phyloP scores from a whole-genome alignment of 2,329 filamentous ascomycete species.

The Colletotrichum spaethianum region DNA sequence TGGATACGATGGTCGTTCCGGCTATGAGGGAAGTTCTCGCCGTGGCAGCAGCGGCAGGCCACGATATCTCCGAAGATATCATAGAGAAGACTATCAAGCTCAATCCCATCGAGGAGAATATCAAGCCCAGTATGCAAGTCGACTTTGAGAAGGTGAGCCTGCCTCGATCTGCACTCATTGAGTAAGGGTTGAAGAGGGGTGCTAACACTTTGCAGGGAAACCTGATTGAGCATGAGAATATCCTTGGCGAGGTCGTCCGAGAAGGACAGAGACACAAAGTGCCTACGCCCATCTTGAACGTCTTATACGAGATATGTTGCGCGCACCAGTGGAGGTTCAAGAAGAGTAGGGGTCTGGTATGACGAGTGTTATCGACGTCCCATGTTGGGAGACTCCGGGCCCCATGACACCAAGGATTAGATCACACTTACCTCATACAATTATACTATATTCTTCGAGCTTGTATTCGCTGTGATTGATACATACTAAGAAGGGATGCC shows the following conservation, averaged over 20 bases:
- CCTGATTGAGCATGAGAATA: slow-evolving; percentile 63
- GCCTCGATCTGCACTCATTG: no score
- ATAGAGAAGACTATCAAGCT: slow-evolving; percentile 60
- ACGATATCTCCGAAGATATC: slow-evolving; percentile 57
- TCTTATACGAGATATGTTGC: slow-evolving; percentile 63
- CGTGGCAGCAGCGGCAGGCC: slow-evolving; percentile 59
- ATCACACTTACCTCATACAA: neutral
- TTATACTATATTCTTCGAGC: no score
- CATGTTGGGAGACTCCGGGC: neutral
- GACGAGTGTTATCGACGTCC: neutral
- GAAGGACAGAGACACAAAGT: slow-evolving; percentile 62
- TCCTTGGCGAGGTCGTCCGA: slow-evolving; percentile 66
- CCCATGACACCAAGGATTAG: neutral
- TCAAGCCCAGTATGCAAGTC: slow-evolving; percentile 68
- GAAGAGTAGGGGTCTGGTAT: slow-evolving; percentile 55
- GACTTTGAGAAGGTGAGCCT: slow-evolving; percentile 60
- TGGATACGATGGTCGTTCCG: slow-evolving; percentile 64
- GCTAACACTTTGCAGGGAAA: slow-evolving; percentile 37
- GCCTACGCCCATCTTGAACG: slow-evolving; percentile 62
- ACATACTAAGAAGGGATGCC: no score
- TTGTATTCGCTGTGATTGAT: no score
- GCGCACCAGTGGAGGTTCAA: slow-evolving; percentile 64
- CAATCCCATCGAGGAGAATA: slow-evolving; percentile 64
- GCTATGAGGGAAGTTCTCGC: slow-evolving; percentile 68
- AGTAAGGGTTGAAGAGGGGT: neutral